Evolutionary conservation across 768 basidiomycete species (phyloP), one percentile per base, ranked within the genome.

Genomic region (Rhizopogon sp.): DNA sequence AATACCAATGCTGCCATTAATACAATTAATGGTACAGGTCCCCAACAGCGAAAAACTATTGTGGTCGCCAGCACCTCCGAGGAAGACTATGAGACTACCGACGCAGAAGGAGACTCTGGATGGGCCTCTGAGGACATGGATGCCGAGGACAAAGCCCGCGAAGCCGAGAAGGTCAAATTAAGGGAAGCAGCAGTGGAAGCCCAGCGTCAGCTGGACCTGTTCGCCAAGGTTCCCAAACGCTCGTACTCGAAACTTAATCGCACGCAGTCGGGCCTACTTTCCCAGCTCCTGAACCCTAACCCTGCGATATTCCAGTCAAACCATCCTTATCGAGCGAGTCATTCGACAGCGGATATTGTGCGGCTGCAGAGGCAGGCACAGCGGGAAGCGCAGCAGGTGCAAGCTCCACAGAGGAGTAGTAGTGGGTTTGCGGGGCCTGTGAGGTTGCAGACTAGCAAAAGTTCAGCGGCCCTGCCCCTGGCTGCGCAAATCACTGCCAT

Each of bases 231-330:
- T 13, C 88, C 87, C 1, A 77, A 80, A 50, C 71, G 79, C 29
- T 86, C 83, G 33, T 88, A 87, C 64, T 78, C 80, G 51, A 82
- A 82, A 56, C 68, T 78, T 66, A 83, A 67, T 63, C 82, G 69
- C 52, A 73, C 78, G 9, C 69, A 72, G 45, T 79, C 79, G 8
- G 89, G 88, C 3, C 67, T 88, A 42, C 70, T 90, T 52, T 81
- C 81, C 28, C 82, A 82, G 66, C 70, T 92, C 42, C 76, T 92
- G 76, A 85, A 90, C 58, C 90, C 89, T 0, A 79, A 86, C 62
- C 84, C 85, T 17, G 63, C 72, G 11, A 71, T 82, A 31, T 79
- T 88, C 62, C 84, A 85, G 5, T 66, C 69, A 1, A 77, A 73
- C 40, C 85, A 85, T 66, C 81, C 84, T 2, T 85, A 83, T 68